These are phyloP conservation scores for Lentinula lateritia DNA, from an alignment of 768 basidiomycete genomes.

Conservation along the genomic window DNA sequence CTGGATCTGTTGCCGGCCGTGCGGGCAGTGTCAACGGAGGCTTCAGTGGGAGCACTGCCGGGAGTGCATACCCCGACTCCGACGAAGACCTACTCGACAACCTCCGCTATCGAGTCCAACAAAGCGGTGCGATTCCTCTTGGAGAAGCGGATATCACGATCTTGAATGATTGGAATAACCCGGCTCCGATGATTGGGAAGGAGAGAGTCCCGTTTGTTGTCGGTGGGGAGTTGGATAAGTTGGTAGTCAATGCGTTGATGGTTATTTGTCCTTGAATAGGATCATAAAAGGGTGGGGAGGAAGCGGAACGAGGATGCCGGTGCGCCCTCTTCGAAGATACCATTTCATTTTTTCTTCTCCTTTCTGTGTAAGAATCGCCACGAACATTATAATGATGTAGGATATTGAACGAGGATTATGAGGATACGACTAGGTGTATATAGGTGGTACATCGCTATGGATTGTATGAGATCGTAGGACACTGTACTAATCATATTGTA, in stretches of 20 bases:
- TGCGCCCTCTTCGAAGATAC: too few relatives aligned
- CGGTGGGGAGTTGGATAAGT: constrained; percentile 60
- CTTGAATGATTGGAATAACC: constrained; percentile 46
- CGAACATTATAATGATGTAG: too few relatives aligned
- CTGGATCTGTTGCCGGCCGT: background rate
- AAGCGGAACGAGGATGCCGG: too few relatives aligned
- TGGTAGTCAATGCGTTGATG: constrained; percentile 71
- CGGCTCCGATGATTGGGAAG: constrained; percentile 43
- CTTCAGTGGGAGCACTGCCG: background rate
- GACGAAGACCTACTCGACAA: constrained; percentile 10
- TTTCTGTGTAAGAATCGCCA: too few relatives aligned
- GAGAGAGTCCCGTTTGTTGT: constrained; percentile 68
- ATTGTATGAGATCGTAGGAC: too few relatives aligned
- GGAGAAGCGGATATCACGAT: constrained; percentile 57
- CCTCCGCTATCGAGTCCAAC: constrained; percentile 53
- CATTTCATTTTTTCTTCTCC: too few relatives aligned
- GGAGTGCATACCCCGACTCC: constrained; percentile 25
- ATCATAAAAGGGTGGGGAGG: too few relatives aligned
- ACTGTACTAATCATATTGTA: too few relatives aligned
- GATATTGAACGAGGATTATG: too few relatives aligned
- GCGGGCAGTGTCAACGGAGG: background rate
- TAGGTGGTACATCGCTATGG: too few relatives aligned
- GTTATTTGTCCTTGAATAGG: constrained; percentile 54
- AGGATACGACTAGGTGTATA: too few relatives aligned
- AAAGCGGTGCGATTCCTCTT: constrained; percentile 62